Conservation (phyloP, 2,329 filamentous ascomycete species). For the Macroventuria anomochaeta region DNA sequence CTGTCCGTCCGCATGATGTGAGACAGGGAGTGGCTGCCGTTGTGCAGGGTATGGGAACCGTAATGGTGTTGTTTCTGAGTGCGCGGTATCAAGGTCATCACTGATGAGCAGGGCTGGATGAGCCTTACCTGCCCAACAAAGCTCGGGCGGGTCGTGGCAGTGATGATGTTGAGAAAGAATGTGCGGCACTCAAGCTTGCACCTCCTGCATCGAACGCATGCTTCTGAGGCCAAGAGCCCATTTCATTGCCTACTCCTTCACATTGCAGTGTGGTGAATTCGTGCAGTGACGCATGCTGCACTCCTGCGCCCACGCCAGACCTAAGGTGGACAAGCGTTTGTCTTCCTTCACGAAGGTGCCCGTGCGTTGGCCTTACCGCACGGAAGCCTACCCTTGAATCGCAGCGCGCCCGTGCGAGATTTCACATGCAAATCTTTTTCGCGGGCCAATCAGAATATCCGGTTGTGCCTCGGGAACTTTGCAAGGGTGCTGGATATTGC, state of each 20-base stretch:
- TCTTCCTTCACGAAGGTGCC: background rate
- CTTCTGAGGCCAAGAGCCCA: background rate
- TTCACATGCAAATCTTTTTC: constrained; percentile 17
- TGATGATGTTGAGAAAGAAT: background rate
- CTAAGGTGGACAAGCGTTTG: background rate
- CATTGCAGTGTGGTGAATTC: background rate
- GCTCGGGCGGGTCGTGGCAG: background rate
- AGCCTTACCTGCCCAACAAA: background rate
- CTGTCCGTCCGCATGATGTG: constrained; percentile 14
- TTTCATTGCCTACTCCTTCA: background rate
- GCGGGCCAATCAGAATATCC: background rate
- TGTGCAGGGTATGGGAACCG: constrained; percentile 1
- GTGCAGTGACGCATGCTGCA: constrained; percentile 7
- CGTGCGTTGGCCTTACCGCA: constrained; percentile 4
- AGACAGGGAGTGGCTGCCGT: constrained; percentile 15
- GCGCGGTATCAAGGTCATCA: background rate
- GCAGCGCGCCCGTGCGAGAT: background rate
- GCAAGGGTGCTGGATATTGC: constrained; percentile 9
- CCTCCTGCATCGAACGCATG: background rate
- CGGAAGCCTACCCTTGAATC: constrained; percentile 6
- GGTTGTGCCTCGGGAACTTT: constrained; percentile 11
- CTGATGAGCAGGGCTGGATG: background rate
- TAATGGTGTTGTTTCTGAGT: background rate
- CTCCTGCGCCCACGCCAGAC: constrained; percentile 4
- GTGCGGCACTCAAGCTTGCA: background rate